phyloP scores from a whole-genome alignment of 176 grass and related monocot species.

The Carex littledalei region DNA sequence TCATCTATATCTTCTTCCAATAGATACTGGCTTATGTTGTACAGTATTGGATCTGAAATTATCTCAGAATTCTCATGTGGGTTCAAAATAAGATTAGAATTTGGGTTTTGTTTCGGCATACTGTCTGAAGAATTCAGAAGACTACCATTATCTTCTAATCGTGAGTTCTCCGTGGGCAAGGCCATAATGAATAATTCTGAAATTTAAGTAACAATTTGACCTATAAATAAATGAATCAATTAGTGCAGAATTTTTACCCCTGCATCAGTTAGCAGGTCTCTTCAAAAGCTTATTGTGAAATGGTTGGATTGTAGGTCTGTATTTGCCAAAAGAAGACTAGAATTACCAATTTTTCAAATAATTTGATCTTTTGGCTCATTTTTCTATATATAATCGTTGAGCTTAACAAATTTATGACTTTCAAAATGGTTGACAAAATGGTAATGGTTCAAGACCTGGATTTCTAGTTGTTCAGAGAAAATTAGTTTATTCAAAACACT shows the following conservation, averaged over 20 bases:
- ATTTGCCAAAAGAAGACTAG: too few species aligned
- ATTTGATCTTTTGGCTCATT: background rate
- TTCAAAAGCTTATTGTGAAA: too few species aligned
- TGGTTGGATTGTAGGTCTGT: too few species aligned
- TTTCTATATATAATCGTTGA: background rate
- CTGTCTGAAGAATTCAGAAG: background rate
- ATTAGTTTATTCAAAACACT: background rate
- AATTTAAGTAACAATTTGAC: background rate
- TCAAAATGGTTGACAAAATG: background rate
- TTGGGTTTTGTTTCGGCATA: background rate
- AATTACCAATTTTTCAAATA: too few species aligned
- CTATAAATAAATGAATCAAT: background rate
- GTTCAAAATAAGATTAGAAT: background rate
- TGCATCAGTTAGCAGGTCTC: too few species aligned
- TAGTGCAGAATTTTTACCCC: background rate
- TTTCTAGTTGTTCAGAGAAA: background rate
- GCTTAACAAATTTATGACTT: background rate
- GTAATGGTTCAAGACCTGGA: background rate
- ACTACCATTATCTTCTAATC: background rate
- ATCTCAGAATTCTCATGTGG: slow-evolving; percentile 20
- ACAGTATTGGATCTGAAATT: slow-evolving; percentile 39
- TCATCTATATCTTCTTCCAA: slow-evolving; percentile 54
- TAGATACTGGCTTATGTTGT: slow-evolving; percentile 39
- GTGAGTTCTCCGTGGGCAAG: background rate
- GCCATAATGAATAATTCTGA: background rate